These are phyloP conservation scores for Mucor indicus DNA, from an alignment of 371 early-diverging fungal species.

Conservation along the genomic window DNA sequence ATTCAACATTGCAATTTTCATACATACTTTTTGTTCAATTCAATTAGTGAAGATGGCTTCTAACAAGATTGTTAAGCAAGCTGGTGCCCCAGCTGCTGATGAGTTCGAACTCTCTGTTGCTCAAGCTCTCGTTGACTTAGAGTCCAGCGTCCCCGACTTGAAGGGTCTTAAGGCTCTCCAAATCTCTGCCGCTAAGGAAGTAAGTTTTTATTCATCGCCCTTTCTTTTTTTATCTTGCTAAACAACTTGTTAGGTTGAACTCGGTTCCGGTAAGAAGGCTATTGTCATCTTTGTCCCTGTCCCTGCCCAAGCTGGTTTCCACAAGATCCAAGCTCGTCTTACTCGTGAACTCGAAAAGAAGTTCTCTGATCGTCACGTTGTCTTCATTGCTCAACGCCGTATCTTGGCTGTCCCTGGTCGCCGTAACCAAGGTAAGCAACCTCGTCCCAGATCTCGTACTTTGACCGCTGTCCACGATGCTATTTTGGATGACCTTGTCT, in stretches of 20 bases:
- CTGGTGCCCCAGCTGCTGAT: constrained; percentile 71
- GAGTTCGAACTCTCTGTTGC: constrained; percentile 94
- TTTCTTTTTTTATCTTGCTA: neutral
- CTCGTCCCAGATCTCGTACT: constrained; percentile 94
- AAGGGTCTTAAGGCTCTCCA: constrained; percentile 92
- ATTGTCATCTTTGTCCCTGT: constrained; percentile 96
- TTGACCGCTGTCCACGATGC: constrained; percentile 95
- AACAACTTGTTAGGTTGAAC: constrained; percentile 63
- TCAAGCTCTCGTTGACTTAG: constrained; percentile 93
- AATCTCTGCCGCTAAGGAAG: constrained; percentile 95
- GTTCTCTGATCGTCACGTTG: constrained; percentile 97
- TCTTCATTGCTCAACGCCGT: constrained; percentile 95
- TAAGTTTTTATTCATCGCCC: constrained; percentile 27
- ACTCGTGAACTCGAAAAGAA: constrained; percentile 99
- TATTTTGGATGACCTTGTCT: constrained; percentile 95
- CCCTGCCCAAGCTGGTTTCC: constrained; percentile 87
- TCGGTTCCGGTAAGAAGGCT: constrained; percentile 94
- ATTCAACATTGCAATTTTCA: too few species aligned
- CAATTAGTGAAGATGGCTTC: constrained; percentile 44
- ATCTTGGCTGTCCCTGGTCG: constrained; percentile 92
- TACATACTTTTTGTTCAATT: neutral
- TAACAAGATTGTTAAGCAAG: constrained; percentile 79
- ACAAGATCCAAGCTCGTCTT: constrained; percentile 90
- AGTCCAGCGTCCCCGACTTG: constrained; percentile 91
- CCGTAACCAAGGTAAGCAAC: constrained; percentile 83